These are phyloP conservation scores for Dioszegia crocea DNA, from an alignment of 768 basidiomycete species.

Conservation along the genomic window DNA sequence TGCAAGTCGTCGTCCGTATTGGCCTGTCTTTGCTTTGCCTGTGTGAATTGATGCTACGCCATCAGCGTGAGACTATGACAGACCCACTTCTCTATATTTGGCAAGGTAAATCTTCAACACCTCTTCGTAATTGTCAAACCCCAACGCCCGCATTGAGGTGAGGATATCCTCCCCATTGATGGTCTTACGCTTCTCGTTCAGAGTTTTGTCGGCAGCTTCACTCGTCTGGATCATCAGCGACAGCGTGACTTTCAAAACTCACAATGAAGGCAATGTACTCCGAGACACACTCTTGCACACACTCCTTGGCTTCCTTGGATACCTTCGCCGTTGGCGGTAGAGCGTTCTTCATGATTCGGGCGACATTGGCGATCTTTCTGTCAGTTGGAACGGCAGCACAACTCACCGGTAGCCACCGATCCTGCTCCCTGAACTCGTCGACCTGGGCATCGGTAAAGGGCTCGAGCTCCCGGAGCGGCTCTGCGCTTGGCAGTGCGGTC, in stretches of 20 bases:
- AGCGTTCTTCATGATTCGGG: conserved; percentile 90
- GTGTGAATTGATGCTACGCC: conserved; percentile 8
- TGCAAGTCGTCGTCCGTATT: neutral
- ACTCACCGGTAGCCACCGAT: conserved; percentile 83
- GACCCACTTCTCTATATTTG: conserved; percentile 71
- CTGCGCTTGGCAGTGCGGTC: neutral
- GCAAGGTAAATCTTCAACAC: conserved; percentile 87
- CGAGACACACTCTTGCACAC: conserved; percentile 95
- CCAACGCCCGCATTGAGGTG: conserved; percentile 85
- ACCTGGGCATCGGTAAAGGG: conserved; percentile 81
- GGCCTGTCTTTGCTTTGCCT: conserved; percentile 8
- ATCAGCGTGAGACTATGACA: neutral
- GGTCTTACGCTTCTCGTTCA: conserved; percentile 93
- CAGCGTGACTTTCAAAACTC: conserved; percentile 16
- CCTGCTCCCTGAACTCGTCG: conserved; percentile 90
- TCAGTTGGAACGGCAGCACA: neutral
- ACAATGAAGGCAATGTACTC: conserved; percentile 96
- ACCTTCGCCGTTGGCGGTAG: conserved; percentile 90
- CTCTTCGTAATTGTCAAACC: conserved; percentile 92
- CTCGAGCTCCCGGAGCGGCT: neutral
- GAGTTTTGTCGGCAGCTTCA: conserved; percentile 91
- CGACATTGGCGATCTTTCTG: conserved; percentile 88
- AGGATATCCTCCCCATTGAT: conserved; percentile 96
- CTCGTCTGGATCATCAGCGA: conserved; percentile 57
- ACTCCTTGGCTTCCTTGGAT: conserved; percentile 96